Conservation (phyloP, 306 rosid species). For the Rosa rugosa region DNA sequence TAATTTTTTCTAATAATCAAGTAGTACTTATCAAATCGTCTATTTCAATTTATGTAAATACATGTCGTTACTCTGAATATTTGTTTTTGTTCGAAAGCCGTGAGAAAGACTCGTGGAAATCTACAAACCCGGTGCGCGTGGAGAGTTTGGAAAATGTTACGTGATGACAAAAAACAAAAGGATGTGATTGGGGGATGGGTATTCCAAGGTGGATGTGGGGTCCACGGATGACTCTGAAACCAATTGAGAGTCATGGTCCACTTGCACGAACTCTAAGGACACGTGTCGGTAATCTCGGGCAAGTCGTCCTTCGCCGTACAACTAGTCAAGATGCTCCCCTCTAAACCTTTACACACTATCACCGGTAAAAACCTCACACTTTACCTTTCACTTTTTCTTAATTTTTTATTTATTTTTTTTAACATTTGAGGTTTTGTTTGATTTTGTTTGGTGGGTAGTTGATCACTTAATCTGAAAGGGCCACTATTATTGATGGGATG, state of each 20-base stretch:
- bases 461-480: not conserved
- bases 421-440: too few species aligned
- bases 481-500: not conserved
- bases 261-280: not conserved
- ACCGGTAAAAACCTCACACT: not conserved
- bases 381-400: too few species aligned
- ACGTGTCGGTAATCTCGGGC: not conserved
- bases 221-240: not conserved
- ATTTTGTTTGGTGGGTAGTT: not conserved
- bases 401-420: too few species aligned
- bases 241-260: not conserved
- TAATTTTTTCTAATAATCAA: too few species aligned
- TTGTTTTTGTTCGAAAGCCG: too few species aligned
- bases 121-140: too few species aligned
- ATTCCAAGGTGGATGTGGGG: not conserved
- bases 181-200: not conserved
- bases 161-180: too few species aligned
- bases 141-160: too few species aligned
- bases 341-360: not conserved
- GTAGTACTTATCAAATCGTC: too few species aligned
- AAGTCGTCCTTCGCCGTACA: conserved; percentile 2
- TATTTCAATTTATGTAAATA: too few species aligned
- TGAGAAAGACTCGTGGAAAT: too few species aligned
- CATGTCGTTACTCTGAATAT: too few species aligned
- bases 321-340: not conserved